Evolutionary conservation across 768 basidiomycete species (phyloP).

Genomic region (Amanita phalloides): DNA sequence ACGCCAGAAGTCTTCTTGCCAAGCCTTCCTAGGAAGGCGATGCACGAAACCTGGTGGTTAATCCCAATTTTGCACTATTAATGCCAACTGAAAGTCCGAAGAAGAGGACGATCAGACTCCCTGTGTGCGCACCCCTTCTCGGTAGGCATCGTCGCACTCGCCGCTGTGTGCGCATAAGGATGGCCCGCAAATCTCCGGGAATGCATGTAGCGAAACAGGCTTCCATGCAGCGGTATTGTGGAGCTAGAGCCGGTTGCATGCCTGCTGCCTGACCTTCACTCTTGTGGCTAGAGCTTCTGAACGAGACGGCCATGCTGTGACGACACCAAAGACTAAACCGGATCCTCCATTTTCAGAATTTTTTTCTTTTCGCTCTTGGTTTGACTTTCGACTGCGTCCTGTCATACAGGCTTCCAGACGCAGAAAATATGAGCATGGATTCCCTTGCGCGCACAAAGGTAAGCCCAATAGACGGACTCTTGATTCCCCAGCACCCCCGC

Average conservation of each 20-base stretch:
- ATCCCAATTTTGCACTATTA: neutral
- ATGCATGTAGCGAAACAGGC: neutral
- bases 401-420: neutral
- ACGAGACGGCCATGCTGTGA: neutral
- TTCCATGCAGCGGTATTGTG: neutral
- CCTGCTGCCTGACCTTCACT: neutral
- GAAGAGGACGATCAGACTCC: neutral
- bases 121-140: neutral
- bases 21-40: neutral
- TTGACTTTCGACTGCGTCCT: neutral
- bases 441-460: neutral
- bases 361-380: neutral
- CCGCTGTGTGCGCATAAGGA: neutral
- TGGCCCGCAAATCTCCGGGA: neutral
- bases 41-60: neutral
- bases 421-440: neutral
- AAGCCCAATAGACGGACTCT: neutral
- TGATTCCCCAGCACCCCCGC: neutral
- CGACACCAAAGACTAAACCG: neutral
- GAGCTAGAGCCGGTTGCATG: neutral
- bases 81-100: neutral
- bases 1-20: neutral
- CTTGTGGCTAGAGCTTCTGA: neutral
- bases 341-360: neutral
- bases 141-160: neutral